phyloP scores from a whole-genome alignment of 805 yeast genomes.

The Hanseniaspora mollemarum region DNA sequence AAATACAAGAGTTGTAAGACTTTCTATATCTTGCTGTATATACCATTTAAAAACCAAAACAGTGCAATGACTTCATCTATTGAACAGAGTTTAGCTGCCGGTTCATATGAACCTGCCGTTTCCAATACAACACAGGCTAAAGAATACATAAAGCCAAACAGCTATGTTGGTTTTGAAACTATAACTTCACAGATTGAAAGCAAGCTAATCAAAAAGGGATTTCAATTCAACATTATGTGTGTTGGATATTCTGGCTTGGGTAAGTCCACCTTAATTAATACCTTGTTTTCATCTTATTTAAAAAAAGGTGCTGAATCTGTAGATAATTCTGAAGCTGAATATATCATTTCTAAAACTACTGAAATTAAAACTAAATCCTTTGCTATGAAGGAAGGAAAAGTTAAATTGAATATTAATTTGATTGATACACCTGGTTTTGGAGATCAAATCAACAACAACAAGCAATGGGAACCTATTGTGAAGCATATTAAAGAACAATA shows the following conservation, averaged over 20 bases:
- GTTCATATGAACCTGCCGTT: constrained; percentile 13
- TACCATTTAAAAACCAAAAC: neutral
- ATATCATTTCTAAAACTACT: constrained; percentile 69
- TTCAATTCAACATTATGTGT: constrained; percentile 85
- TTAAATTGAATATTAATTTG: constrained; percentile 70
- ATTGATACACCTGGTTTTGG: constrained; percentile 98
- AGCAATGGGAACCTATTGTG: constrained; percentile 93
- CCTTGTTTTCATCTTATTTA: constrained; percentile 75
- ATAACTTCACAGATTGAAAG: constrained; percentile 92
- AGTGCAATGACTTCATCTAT: neutral
- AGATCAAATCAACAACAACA: constrained; percentile 88
- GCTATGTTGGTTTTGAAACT: constrained; percentile 92
- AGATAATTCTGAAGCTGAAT: constrained; percentile 34
- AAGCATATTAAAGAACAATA: constrained; percentile 93
- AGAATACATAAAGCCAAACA: constrained; percentile 41
- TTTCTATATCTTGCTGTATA: neutral
- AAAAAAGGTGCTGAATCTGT: constrained; percentile 60
- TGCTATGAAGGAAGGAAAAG: constrained; percentile 71
- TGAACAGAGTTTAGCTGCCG: neutral
- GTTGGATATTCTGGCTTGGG: constrained; percentile 94
- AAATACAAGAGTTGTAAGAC: too few relatives aligned
- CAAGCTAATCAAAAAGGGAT: constrained; percentile 81
- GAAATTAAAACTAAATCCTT: constrained; percentile 68
- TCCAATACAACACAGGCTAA: neutral
- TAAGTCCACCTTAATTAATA: constrained; percentile 81